Conservation (phyloP, 768 basidiomycete species). For the Boletus huronensis region DNA sequence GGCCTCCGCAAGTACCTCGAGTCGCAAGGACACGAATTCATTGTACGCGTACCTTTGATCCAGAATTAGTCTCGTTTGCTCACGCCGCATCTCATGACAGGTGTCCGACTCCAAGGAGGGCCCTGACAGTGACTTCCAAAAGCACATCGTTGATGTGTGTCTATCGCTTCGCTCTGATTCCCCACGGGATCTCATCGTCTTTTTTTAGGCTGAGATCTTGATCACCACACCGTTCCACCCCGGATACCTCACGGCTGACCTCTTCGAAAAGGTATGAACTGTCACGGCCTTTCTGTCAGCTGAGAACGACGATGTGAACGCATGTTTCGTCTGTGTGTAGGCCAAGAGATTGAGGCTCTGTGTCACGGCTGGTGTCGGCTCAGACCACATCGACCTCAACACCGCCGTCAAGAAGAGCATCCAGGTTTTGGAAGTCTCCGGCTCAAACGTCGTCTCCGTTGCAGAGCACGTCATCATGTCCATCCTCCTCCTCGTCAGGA, state of each 20-base stretch:
- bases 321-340: constrained; percentile 32
- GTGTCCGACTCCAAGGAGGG: constrained; percentile 84
- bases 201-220: constrained; percentile 63
- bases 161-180: not conserved
- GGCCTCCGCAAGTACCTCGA: constrained; percentile 69
- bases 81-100: constrained; percentile 32
- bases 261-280: constrained; percentile 57
- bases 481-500: constrained; percentile 86
- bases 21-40: constrained; percentile 68
- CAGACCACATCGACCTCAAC: constrained; percentile 88
- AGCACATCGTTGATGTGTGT: constrained; percentile 74
- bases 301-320: not conserved
- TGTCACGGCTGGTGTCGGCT: constrained; percentile 88
- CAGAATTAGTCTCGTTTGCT: not conserved
- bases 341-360: constrained; percentile 88
- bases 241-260: constrained; percentile 73
- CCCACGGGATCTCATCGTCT: constrained; percentile 12
- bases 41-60: constrained; percentile 41
- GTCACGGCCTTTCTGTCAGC: not conserved
- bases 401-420: constrained; percentile 77
- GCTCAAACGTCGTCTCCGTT: constrained; percentile 87
- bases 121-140: constrained; percentile 74
- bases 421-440: constrained; percentile 83
- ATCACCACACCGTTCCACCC: constrained; percentile 89
- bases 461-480: constrained; percentile 91